Evolutionary conservation across 2,329 filamentous ascomycete species (phyloP).

Genomic region (Cladosporium austrohemisphaericum): DNA sequence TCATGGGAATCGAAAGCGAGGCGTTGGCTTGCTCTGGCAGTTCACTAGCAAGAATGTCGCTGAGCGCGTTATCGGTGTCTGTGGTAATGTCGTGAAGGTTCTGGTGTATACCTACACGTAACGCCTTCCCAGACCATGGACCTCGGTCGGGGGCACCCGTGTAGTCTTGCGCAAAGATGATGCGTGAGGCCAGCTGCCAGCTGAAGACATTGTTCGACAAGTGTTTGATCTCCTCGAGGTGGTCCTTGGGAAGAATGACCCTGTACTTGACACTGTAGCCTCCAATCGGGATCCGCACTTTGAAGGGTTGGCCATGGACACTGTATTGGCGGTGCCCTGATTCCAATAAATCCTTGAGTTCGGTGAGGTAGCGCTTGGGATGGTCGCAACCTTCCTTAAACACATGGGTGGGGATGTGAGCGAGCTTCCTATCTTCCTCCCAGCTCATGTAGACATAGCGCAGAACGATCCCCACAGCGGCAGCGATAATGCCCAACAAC

Average conservation of each 20-base stretch:
- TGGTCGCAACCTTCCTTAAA: no score
- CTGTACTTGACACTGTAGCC: background rate
- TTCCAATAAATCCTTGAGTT: background rate
- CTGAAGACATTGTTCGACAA: background rate
- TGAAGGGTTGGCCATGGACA: background rate
- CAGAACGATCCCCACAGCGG: no score
- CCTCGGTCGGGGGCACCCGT: background rate
- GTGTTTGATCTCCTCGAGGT: background rate
- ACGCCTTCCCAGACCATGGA: background rate
- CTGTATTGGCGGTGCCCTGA: background rate
- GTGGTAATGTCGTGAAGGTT: background rate
- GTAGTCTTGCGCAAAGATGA: background rate
- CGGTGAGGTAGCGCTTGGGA: no score
- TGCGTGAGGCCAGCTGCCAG: background rate
- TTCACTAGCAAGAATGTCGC: background rate
- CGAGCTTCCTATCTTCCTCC: no score
- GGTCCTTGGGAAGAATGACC: background rate
- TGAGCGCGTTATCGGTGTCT: background rate
- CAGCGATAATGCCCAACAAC: no score
- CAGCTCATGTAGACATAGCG: no score
- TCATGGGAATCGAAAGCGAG: background rate
- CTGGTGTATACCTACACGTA: background rate
- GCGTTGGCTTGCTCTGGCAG: background rate
- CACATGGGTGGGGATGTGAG: no score
- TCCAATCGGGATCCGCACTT: background rate